These are phyloP conservation scores for Candida insectorum DNA, from an alignment of 805 yeast species.

Conservation along the genomic window DNA sequence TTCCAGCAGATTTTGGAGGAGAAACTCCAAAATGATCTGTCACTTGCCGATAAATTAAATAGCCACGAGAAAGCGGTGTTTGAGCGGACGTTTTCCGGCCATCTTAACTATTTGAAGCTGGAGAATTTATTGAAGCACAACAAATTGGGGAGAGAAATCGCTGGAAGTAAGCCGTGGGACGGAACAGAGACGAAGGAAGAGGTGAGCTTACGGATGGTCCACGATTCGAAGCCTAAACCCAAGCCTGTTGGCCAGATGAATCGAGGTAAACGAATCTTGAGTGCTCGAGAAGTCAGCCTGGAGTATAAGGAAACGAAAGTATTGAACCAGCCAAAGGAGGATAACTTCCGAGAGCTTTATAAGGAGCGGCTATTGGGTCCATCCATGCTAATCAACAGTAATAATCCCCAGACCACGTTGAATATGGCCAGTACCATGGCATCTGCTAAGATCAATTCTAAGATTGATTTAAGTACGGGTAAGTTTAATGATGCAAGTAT, in stretches of 20 bases:
- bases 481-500: constrained; percentile 56
- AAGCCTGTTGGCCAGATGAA: constrained; percentile 18
- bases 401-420: constrained; percentile 40
- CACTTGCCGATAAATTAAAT: constrained; percentile 2
- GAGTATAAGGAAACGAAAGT: constrained; percentile 49
- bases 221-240: constrained; percentile 26
- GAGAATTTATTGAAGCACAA: constrained; percentile 25
- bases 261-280: constrained; percentile 34
- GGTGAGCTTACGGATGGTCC: constrained; percentile 28
- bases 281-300: constrained; percentile 62
- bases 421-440: constrained; percentile 66
- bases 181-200: constrained; percentile 27
- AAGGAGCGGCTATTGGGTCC: constrained; percentile 64
- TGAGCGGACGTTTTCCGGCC: constrained; percentile 6
- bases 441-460: constrained; percentile 68
- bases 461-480: constrained; percentile 60
- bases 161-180: constrained; percentile 27
- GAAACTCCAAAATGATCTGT: constrained; percentile 12
- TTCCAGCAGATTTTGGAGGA: constrained; percentile 32
- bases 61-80: constrained; percentile 7
- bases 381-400: constrained; percentile 39
- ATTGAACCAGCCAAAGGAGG: constrained; percentile 39
- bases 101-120: constrained; percentile 22
- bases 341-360: constrained; percentile 57
- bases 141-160: constrained; percentile 28